Percentiles rank a stretch among this genome's conserved stretches.
Evolutionary conservation across 2,329 filamentous ascomycete species (phyloP).

Genomic region (Xylariaceae sp.): DNA sequence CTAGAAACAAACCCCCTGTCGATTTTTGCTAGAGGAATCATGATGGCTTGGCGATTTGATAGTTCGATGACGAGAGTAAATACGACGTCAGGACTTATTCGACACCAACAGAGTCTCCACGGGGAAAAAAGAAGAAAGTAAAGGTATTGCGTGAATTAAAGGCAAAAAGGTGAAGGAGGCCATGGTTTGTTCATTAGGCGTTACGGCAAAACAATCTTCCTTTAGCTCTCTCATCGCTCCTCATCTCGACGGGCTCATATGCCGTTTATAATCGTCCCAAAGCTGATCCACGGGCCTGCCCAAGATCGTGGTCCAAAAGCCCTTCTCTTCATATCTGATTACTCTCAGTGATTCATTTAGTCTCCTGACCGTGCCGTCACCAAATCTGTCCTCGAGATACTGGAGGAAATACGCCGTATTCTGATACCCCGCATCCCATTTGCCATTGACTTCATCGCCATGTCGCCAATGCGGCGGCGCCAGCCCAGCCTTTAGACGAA

Average conservation of each 20-base stretch:
- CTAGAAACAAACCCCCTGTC: no score
- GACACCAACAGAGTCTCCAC: no score
- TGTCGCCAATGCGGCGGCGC: constrained; percentile 79
- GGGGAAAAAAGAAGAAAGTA: no score
- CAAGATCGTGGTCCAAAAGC: constrained; percentile 64
- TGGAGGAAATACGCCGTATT: constrained; percentile 87
- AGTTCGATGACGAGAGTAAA: no score
- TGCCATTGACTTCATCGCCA: constrained; percentile 32
- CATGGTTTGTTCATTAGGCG: no score
- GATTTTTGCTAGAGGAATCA: no score
- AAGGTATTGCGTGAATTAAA: no score
- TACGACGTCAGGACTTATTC: no score
- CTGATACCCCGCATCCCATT: constrained; percentile 90
- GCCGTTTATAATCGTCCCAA: constrained; percentile 64
- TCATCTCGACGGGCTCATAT: constrained; percentile 19
- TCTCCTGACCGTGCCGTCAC: constrained; percentile 51
- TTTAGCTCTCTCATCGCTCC: background rate
- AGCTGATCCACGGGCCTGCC: constrained; percentile 61
- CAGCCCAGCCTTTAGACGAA: constrained; percentile 67
- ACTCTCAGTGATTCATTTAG: constrained; percentile 63
- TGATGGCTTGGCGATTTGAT: no score
- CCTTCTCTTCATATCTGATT: constrained; percentile 57
- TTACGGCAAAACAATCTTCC: background rate
- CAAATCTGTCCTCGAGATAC: constrained; percentile 68
- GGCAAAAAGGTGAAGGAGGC: no score